Evolutionary conservation across 169 alveolate genomes (phyloP), one percentile per base, ranked within the genome.

Genomic region (Ichthyophthirius multifiliis): DNA sequence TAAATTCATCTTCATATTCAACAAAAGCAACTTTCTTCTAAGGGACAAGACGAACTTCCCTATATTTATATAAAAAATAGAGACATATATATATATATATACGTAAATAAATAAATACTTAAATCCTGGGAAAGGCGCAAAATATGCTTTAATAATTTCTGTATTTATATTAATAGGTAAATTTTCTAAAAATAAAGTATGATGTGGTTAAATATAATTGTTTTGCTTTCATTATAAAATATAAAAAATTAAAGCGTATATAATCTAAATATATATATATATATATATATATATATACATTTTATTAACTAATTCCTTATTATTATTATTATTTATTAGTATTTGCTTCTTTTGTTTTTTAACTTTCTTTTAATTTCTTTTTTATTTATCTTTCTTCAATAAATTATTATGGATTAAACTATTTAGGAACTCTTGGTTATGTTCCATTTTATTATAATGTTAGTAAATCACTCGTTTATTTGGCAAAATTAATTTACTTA

Each of bases 1-100:
- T 35, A 39, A 43, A 5, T 27, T 83, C 88, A 64, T 74, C 80
- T 32, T 83, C 88, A 46, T 44, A 83, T 44, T 83, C 88, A 9
- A 83, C 67, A 48, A 83, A 83, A 23, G 88, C 88, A 20, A 83
- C 88, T 44, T 76, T 45, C 73, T 75, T 83, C 48, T 62, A 75
- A 44, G 65, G 75, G 12, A 83, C 55, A 46, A 74, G 83, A 16
- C 83, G 48, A 35, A 83, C 83, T 75, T 83, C 88, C 30, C 74
- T 83, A 62, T 30, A 83, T 35, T 75, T 47, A 67, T 37, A 46
- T 15, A 10, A 45, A 31, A 30, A 77, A 77, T 20, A 63, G 23
- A 13, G 45, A 63, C 7, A 55, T 31, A 7, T 13, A 7, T 41
- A 9, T 41, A 41, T 9, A 9, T 7, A 41, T 9, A 41, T 41